Percentiles rank a stretch among this genome's conserved stretches.
Conservation (phyloP, 352 stramenopile genomes). For the Pythium sp. region DNA sequence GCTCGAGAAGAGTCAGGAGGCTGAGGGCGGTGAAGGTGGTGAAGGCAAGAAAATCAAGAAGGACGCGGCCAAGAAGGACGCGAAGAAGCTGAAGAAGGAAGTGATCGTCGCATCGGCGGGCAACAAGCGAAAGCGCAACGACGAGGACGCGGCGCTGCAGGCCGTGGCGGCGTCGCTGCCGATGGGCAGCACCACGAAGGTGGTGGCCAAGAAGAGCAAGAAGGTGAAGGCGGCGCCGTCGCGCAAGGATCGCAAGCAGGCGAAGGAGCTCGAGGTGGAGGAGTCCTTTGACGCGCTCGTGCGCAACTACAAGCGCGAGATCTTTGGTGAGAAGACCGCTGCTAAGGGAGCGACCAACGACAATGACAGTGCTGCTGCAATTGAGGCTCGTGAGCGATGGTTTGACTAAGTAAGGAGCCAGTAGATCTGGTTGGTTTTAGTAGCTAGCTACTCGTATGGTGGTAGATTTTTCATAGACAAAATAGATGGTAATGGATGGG, state of each 20-base stretch:
- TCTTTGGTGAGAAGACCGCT: slow-evolving; percentile 49
- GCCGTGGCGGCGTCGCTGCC: slow-evolving; percentile 13
- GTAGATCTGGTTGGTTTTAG: too few relatives aligned
- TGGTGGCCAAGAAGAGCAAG: slow-evolving; percentile 17
- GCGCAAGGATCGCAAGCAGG: slow-evolving; percentile 70
- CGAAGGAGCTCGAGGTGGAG: slow-evolving; percentile 48
- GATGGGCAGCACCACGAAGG: neutral
- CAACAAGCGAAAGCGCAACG: slow-evolving; percentile 41
- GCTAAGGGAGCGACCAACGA: slow-evolving; percentile 5
- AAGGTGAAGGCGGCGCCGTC: slow-evolving; percentile 41
- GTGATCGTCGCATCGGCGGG: slow-evolving; percentile 27
- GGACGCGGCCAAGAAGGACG: neutral
- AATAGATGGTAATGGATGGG: slow-evolving; percentile 9
- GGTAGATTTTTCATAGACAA: slow-evolving; percentile 13
- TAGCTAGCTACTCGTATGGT: neutral
- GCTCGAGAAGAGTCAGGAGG: slow-evolving; percentile 21
- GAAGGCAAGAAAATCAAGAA: slow-evolving; percentile 18
- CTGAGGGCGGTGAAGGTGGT: slow-evolving; percentile 11
- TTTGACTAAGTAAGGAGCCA: slow-evolving; percentile 41
- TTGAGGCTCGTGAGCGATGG: slow-evolving; percentile 45
- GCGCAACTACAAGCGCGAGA: slow-evolving; percentile 80
- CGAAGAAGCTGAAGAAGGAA: slow-evolving; percentile 32
- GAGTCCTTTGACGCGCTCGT: slow-evolving; percentile 78
- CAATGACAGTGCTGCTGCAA: slow-evolving; percentile 12
- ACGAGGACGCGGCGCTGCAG: slow-evolving; percentile 20